A percentile compares a stretch with the other conserved stretches of the same genome.
Evolutionary conservation across 1,284 basidiomycete species (phyloP).

Genomic region (Cerrena zonata): DNA sequence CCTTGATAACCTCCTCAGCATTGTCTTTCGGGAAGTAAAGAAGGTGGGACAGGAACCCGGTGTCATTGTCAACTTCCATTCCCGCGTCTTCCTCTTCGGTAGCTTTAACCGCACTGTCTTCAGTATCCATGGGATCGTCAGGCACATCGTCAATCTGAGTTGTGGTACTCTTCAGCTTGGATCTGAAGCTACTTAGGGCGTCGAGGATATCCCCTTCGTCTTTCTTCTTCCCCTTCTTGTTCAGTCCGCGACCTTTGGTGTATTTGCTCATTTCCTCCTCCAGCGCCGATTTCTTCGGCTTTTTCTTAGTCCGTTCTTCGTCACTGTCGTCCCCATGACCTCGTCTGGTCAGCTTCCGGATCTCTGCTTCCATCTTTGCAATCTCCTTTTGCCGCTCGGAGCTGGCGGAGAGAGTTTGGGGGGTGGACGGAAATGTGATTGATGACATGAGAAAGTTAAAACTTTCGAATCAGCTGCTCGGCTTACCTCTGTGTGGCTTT

Average conservation of each 20-base stretch:
- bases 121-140: neutral
- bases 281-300: constrained; percentile 62
- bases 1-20: constrained; percentile 69
- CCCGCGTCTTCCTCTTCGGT: constrained; percentile 41
- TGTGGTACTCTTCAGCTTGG: constrained; percentile 52
- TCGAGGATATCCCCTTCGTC: constrained; percentile 77
- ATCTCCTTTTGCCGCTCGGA: constrained; percentile 72
- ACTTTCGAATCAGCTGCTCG: neutral
- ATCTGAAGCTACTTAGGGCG: constrained; percentile 67
- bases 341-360: constrained; percentile 64
- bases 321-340: constrained; percentile 43
- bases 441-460: neutral
- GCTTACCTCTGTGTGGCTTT: constrained; percentile 53
- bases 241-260: constrained; percentile 51
- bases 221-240: constrained; percentile 56
- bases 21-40: constrained; percentile 77
- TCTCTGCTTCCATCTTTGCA: constrained; percentile 81
- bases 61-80: constrained; percentile 78
- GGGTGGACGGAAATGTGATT: neutral
- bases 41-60: constrained; percentile 72
- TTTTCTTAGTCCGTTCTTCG: constrained; percentile 53
- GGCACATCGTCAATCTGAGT: constrained; percentile 27
- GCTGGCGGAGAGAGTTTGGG: constrained; percentile 31
- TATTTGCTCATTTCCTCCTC: constrained; percentile 80
- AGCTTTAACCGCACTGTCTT: neutral